Evolutionary conservation across 2,329 filamentous ascomycete species (phyloP), one percentile per base, ranked within the genome.

Genomic region (Calycina herbarum): DNA sequence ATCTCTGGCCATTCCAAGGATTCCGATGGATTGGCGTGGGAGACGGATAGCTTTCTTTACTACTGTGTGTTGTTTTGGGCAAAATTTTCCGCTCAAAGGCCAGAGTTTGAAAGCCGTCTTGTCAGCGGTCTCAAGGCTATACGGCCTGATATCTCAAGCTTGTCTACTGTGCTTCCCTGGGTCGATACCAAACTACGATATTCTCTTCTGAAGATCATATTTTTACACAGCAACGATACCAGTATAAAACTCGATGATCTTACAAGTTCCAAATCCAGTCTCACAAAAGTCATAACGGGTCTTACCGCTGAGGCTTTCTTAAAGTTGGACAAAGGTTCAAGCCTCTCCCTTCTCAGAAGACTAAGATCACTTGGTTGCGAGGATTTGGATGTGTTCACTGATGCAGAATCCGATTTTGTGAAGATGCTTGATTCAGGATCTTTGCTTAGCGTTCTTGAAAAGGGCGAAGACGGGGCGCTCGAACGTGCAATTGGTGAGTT

Each of bases 61-160:
- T 31, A 33, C 15, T 27, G 13, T 48, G 20, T 61, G 3, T 10
- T 20, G 11, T 61, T 20, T 27, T 61, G 59, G 59, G 59, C 17
- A 11, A 61, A 27, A 48, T 45, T 6, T 48, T 35, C 59, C 35
- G 35, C 42, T 45, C 35, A 61, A 27, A 27, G 38, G 27, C n/a
- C 42, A 48, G 38, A 11, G 15, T 61, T 61, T 35, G 59, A 61
- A 61, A 15, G n/a, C 17, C 35, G 35, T 5, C 38, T 61, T 27
- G 27, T 61, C 20, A 20, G 13, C 27, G 27, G n/a, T 35, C 31
- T 61, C 13, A 3, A 61, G 15, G 11, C 45, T 11, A 45, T 20
- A 24, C 10, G 15, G 3, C 13, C 38, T 17, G 38, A 61, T 42
- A n/a, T 20, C 27, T 29, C 10, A 15, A 15, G 29, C 13, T 35